Evolutionary conservation across 768 basidiomycete species (phyloP).

Genomic region (Termitomyces sp.): DNA sequence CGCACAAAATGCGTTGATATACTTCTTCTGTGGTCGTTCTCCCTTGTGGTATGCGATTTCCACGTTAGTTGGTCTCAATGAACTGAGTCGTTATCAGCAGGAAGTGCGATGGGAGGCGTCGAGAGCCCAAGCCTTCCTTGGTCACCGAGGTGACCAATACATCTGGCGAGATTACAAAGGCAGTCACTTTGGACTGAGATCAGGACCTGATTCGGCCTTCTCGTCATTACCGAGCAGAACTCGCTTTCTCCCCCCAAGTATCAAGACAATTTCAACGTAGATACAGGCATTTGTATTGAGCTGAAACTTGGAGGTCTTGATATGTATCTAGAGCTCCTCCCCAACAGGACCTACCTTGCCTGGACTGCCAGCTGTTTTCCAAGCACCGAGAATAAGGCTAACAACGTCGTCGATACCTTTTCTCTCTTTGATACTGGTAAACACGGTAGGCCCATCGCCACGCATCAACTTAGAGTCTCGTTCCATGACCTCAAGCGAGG

Average conservation of each 20-base stretch:
- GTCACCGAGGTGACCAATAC: neutral
- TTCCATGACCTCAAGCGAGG: constrained; percentile 92
- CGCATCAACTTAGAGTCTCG: constrained; percentile 93
- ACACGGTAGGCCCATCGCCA: constrained; percentile 90
- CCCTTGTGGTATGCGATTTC: neutral
- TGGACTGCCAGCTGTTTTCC: constrained; percentile 79
- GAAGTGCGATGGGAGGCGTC: neutral
- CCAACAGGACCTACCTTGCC: constrained; percentile 54
- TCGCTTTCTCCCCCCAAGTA: neutral
- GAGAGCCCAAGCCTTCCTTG: neutral
- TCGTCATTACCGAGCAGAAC: neutral
- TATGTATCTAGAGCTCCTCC: constrained; percentile 20
- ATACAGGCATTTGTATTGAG: neutral
- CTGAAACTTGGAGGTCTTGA: neutral
- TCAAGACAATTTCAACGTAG: neutral
- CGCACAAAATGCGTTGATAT: neutral
- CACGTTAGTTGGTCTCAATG: neutral
- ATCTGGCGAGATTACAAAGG: neutral
- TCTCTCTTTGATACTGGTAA: constrained; percentile 77
- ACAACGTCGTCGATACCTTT: constrained; percentile 82
- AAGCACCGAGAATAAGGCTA: constrained; percentile 82
- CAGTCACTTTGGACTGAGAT: neutral
- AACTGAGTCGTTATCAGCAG: neutral
- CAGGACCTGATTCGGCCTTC: neutral
- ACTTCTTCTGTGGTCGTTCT: neutral